A percentile compares a stretch with the other conserved stretches of the same genome.
Evolutionary conservation across 2,329 filamentous ascomycete genomes (phyloP).

Genomic region (Fusarium poae): DNA sequence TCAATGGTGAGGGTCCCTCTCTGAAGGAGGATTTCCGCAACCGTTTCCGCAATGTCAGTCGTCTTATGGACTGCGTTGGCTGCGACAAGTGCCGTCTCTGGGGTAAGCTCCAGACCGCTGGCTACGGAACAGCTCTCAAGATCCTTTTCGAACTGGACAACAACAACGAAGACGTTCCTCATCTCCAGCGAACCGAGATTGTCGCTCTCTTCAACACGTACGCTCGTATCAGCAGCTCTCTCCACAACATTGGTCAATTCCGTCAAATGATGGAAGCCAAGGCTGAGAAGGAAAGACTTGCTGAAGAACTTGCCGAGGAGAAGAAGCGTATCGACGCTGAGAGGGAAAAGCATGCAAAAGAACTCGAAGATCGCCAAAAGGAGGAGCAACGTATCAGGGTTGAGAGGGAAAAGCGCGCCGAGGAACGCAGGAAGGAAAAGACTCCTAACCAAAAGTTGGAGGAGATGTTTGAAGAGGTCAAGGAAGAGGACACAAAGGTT

Average conservation of each 20-base stretch:
- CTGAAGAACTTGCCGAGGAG: constrained; percentile 49
- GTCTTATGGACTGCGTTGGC: constrained; percentile 98
- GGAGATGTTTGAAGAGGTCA: constrained; percentile 50
- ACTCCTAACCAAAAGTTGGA: too few species aligned
- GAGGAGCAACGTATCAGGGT: background rate
- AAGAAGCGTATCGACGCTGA: too few species aligned
- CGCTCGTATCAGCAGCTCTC: constrained; percentile 84
- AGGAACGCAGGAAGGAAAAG: too few species aligned
- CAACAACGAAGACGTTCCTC: constrained; percentile 72
- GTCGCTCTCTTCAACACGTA: constrained; percentile 96
- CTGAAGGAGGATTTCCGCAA: constrained; percentile 98
- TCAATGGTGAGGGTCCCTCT: constrained; percentile 77
- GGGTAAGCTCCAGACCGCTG: constrained; percentile 96
- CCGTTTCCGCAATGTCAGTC: constrained; percentile 95
- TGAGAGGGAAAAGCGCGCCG: too few species aligned
- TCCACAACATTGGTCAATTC: constrained; percentile 82
- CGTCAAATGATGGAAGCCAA: constrained; percentile 61
- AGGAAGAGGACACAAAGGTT: constrained; percentile 48
- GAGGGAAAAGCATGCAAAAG: too few species aligned
- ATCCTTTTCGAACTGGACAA: constrained; percentile 94
- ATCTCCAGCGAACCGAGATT: constrained; percentile 88
- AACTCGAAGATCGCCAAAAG: constrained; percentile 55
- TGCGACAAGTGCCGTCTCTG: constrained; percentile 98
- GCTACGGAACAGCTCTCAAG: constrained; percentile 94
- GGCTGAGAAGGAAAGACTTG: constrained; percentile 43